A percentile compares a stretch with the other conserved stretches of the same genome.
Evolutionary conservation across 768 basidiomycete species (phyloP).

Genomic region (Psilocybe sp.): DNA sequence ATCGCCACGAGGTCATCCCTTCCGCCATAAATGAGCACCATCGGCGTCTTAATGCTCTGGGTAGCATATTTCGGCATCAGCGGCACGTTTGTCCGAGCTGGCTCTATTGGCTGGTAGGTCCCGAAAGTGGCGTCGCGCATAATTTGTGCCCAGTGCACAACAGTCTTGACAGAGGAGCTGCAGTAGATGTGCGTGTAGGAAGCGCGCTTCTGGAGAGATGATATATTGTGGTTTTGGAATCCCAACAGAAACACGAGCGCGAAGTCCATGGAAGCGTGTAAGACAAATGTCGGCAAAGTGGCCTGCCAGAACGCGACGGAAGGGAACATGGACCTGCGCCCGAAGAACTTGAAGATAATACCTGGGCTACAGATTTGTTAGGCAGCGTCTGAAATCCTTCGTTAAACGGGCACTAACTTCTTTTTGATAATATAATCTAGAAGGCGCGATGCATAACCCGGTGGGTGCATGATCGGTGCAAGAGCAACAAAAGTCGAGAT

Average conservation of each 20-base stretch:
- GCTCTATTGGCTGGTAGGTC: slow-evolving; percentile 6
- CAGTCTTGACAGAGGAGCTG: slow-evolving; percentile 18
- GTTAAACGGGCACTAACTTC: slow-evolving; percentile 6
- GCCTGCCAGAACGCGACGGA: slow-evolving; percentile 12
- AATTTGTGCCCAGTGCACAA: slow-evolving; percentile 18
- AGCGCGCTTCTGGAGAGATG: slow-evolving; percentile 12
- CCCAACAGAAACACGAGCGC: slow-evolving; percentile 11
- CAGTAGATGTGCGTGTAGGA: slow-evolving; percentile 17
- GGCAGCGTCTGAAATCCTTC: background rate
- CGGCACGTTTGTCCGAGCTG: background rate
- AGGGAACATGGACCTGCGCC: slow-evolving; percentile 12
- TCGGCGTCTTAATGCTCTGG: slow-evolving; percentile 13
- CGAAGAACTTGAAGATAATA: slow-evolving; percentile 11
- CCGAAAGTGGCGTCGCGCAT: slow-evolving; percentile 15
- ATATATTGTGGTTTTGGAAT: slow-evolving; percentile 13
- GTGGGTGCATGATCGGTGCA: slow-evolving; percentile 16
- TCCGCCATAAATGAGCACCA: slow-evolving; percentile 16
- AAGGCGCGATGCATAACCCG: slow-evolving; percentile 10
- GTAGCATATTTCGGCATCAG: slow-evolving; percentile 10
- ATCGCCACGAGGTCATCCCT: slow-evolving; percentile 14
- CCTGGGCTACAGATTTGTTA: slow-evolving; percentile 8
- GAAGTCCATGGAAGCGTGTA: slow-evolving; percentile 10
- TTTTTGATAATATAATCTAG: slow-evolving; percentile 10
- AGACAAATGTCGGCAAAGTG: slow-evolving; percentile 12
- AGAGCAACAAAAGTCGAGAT: slow-evolving; percentile 78